Evolutionary conservation across 2,329 filamentous ascomycete genomes (phyloP).

Genomic region (Xylaria sp.): DNA sequence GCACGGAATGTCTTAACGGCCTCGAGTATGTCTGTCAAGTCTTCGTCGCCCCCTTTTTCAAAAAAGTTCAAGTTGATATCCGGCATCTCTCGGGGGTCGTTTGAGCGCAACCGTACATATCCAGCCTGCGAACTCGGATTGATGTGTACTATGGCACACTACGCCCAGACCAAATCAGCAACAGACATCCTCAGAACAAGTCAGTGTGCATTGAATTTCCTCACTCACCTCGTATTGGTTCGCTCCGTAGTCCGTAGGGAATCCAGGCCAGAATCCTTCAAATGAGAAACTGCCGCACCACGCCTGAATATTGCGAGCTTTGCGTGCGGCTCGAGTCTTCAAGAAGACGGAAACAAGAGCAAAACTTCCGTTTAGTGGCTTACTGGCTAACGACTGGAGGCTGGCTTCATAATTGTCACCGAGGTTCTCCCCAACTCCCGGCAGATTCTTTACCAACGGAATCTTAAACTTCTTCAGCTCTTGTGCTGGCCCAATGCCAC

Average conservation of each 20-base stretch:
- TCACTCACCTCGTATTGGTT: constrained; percentile 18
- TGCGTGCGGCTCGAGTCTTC: constrained; percentile 39
- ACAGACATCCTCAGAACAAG: background rate
- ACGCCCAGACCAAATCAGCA: constrained; percentile 7
- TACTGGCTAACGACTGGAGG: constrained; percentile 35
- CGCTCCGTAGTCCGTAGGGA: constrained; percentile 41
- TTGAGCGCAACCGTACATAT: constrained; percentile 64
- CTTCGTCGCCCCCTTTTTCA: constrained; percentile 53
- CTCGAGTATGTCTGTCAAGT: constrained; percentile 49
- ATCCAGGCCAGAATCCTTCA: constrained; percentile 42
- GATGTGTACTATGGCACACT: constrained; percentile 48
- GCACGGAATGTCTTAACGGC: constrained; percentile 37
- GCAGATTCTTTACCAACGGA: constrained; percentile 50
- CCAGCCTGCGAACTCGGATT: constrained; percentile 62
- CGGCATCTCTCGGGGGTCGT: constrained; percentile 67
- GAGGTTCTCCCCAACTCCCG: constrained; percentile 58
- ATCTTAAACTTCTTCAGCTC: constrained; percentile 53
- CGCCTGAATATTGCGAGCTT: constrained; percentile 40
- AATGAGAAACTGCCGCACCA: constrained; percentile 41
- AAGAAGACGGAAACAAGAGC: constrained; percentile 41
- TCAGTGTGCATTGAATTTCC: background rate
- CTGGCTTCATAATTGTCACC: constrained; percentile 51
- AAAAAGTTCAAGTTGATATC: constrained; percentile 66
- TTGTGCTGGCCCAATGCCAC: constrained; percentile 50
- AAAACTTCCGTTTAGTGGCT: constrained; percentile 34